Evolutionary conservation across 257 asterid species (phyloP).

Genomic region (Asclepias syriaca): DNA sequence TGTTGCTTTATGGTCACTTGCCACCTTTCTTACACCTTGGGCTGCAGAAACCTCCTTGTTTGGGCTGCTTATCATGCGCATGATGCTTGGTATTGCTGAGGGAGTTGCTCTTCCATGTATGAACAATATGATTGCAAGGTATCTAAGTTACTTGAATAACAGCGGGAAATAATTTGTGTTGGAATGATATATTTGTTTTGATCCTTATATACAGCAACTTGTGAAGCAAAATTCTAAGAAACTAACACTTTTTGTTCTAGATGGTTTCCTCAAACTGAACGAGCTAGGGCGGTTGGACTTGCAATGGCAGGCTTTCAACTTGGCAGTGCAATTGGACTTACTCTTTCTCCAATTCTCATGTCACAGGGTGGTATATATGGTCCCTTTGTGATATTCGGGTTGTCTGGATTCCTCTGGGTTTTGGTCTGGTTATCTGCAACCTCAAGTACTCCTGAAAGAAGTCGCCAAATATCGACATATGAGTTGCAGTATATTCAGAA

Average conservation of each 20-base stretch:
- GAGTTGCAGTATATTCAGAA: constrained; percentile 78
- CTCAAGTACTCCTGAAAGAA: constrained; percentile 73
- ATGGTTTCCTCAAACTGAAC: constrained; percentile 94
- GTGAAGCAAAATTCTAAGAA: background rate
- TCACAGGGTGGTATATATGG: constrained; percentile 87
- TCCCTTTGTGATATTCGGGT: constrained; percentile 91
- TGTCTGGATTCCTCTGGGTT: constrained; percentile 89
- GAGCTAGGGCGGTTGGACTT: constrained; percentile 97
- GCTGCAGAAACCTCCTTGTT: constrained; percentile 76
- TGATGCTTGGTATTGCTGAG: constrained; percentile 92
- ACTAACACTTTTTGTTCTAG: constrained; percentile 29
- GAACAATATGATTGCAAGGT: constrained; percentile 97
- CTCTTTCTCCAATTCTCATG: constrained; percentile 94
- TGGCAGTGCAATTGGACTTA: constrained; percentile 97
- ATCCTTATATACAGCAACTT: background rate
- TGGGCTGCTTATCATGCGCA: constrained; percentile 65
- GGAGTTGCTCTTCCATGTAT: constrained; percentile 99
- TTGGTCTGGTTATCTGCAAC: constrained; percentile 90
- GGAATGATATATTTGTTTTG: background rate
- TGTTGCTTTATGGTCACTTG: constrained; percentile 92
- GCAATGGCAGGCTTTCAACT: constrained; percentile 99
- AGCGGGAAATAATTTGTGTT: constrained; percentile 3
- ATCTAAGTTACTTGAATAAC: constrained; percentile 9
- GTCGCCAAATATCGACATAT: constrained; percentile 63
- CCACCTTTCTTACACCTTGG: constrained; percentile 96